phyloP scores from a whole-genome alignment of 2,329 filamentous ascomycete genomes.

The Sclerotinia trifoliorum region DNA sequence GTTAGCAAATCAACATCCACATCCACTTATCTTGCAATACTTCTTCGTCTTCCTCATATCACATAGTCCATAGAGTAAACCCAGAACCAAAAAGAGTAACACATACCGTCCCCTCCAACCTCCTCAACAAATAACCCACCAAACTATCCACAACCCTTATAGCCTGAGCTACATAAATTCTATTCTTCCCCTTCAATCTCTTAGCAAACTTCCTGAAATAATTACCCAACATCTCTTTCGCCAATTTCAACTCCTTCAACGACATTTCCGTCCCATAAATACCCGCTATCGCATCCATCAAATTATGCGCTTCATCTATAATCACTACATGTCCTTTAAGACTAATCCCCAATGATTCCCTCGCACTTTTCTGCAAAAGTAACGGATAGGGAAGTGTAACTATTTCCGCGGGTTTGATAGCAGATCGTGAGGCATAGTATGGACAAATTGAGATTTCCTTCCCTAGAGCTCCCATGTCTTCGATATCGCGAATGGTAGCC shows the following conservation, averaged over 20 bases:
- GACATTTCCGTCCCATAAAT: slow-evolving; percentile 80
- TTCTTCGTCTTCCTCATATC: not conserved
- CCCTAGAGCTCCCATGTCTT: slow-evolving; percentile 79
- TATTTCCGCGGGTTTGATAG: slow-evolving; percentile 82
- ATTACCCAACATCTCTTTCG: slow-evolving; percentile 70
- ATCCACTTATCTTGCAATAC: not conserved
- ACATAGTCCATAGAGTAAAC: not conserved
- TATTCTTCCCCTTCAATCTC: slow-evolving; percentile 83
- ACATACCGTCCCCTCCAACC: slow-evolving; percentile 50
- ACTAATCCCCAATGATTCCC: slow-evolving; percentile 83
- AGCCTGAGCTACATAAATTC: slow-evolving; percentile 86
- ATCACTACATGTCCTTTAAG: slow-evolving; percentile 89
- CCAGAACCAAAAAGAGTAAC: not conserved
- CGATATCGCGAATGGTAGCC: slow-evolving; percentile 86
- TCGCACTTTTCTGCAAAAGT: slow-evolving; percentile 79
- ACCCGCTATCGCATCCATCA: slow-evolving; percentile 89
- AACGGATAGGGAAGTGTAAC: slow-evolving; percentile 91
- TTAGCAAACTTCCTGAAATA: slow-evolving; percentile 90
- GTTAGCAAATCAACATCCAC: not conserved
- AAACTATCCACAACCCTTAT: slow-evolving; percentile 81
- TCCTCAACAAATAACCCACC: slow-evolving; percentile 62
- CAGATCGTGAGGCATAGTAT: slow-evolving; percentile 90
- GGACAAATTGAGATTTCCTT: slow-evolving; percentile 81
- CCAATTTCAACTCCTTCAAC: slow-evolving; percentile 68
- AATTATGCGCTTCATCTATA: slow-evolving; percentile 95